Base-by-base conservation (phyloP, 2,329 filamentous ascomycete genomes). In the Xylariaceae sp. region DNA sequence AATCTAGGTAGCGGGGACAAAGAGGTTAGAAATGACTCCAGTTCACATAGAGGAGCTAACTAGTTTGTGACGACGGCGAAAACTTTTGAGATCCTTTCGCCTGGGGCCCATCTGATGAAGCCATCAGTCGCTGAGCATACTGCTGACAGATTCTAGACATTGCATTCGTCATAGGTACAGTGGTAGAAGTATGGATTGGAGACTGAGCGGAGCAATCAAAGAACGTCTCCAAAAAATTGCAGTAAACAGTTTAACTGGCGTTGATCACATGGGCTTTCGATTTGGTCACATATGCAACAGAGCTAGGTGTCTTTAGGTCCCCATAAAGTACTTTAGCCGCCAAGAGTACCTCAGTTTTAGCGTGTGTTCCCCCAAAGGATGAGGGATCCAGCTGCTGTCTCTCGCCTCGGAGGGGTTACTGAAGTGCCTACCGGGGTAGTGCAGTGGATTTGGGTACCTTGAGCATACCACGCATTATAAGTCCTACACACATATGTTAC, bases 181-280 rank as follows among this genome's bases (percentile, higher is more conserved):
- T 21, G 37, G 39, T 45, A 41, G 19, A 34, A 28, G 16, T 21
- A 16, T 39, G 29, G 24, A 39, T 37, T 53, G 41, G 53, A 51
- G 29, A 39, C 45, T 24, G 47, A 14, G 52, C 49, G 56, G 56
- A 49, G 43, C 37, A 34, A 34, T 46, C 34, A 26, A 34, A 39
- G 12, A 47, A 55, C 56, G 44, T 55, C 44, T 46, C 34, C 24
- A 19, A 43, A 28, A 44, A 36, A 46, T 51, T 36, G 12, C n/a
- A 36, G 37, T 45, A 37, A 41, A 45, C 29, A 39, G 41, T 29
- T 28, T 36, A 31, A 16, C 51, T 34, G 26, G 56, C 29, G 46
- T 53, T 34, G 55, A 59, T 56, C 52, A 52, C 52, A 56, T 44
- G 56, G 34, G 47, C 48, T 53, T 40, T 36, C 31, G 21, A 41